Evolutionary conservation across 192 early-diverging fungal genomes (phyloP).

Genomic region (Phlyctochytrium planicorne): DNA sequence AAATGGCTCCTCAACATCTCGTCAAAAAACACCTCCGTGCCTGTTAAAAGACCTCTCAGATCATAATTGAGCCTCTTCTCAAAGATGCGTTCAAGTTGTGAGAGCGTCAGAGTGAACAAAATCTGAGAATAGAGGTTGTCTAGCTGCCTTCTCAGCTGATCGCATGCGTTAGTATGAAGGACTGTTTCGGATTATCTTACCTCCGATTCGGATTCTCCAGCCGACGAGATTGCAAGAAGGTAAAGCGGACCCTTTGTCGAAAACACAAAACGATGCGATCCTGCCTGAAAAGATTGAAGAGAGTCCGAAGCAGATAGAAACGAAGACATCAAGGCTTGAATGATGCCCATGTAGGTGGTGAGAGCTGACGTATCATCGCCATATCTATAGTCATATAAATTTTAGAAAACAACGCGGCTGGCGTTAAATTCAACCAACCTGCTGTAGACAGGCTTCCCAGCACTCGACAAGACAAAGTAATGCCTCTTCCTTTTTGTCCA

Average conservation of each 20-base stretch:
- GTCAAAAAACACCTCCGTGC: slow-evolving; percentile 80
- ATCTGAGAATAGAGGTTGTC: slow-evolving; percentile 79
- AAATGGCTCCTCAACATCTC: slow-evolving; percentile 71
- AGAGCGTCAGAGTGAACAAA: slow-evolving; percentile 74
- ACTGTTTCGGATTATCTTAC: slow-evolving; percentile 26
- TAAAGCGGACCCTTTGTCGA: slow-evolving; percentile 78
- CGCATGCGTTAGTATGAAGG: neutral
- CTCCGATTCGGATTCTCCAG: slow-evolving; percentile 73
- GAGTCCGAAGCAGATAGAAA: slow-evolving; percentile 81
- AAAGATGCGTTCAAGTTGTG: slow-evolving; percentile 83
- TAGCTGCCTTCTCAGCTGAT: slow-evolving; percentile 76
- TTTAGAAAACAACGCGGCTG: neutral
- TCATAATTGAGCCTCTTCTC: slow-evolving; percentile 86
- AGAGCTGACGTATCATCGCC: slow-evolving; percentile 82
- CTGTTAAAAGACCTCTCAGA: slow-evolving; percentile 73
- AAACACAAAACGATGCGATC: slow-evolving; percentile 80
- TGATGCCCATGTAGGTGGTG: slow-evolving; percentile 82
- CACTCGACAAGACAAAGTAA: slow-evolving; percentile 88
- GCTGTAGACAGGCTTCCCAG: slow-evolving; percentile 94
- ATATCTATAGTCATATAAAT: slow-evolving; percentile 46
- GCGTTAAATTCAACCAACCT: too few species aligned
- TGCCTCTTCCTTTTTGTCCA: slow-evolving; percentile 74
- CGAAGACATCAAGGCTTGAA: slow-evolving; percentile 86
- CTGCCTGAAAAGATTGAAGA: slow-evolving; percentile 67
- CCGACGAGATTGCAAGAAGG: slow-evolving; percentile 76